Evolutionary conservation across 139 green algal species (phyloP).

Genomic region (Chlamydomonas incerta): DNA sequence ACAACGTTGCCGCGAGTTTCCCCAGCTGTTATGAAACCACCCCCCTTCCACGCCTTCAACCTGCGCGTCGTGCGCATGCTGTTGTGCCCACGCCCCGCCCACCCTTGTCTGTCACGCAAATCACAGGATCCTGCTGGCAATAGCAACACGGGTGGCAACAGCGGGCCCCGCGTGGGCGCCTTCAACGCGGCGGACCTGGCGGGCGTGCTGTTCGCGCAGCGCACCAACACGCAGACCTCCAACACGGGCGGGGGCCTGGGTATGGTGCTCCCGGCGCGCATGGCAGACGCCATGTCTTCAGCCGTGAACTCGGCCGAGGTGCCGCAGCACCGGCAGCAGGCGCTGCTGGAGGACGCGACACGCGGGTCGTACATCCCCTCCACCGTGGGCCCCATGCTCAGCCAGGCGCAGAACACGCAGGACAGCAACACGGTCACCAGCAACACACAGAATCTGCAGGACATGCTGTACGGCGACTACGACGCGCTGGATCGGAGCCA

Average conservation of each 20-base stretch:
- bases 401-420: neutral
- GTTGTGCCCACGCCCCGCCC: no score
- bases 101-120: no score
- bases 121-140: neutral
- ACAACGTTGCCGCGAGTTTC: neutral
- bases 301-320: neutral
- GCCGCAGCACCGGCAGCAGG: neutral
- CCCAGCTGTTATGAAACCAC: neutral
- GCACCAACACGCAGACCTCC: constrained; percentile 28
- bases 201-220: constrained; percentile 30
- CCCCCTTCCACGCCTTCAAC: no score
- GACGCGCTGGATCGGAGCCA: constrained; percentile 4
- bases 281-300: constrained; percentile 8
- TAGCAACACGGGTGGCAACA: neutral
- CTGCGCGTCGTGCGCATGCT: no score
- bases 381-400: constrained; percentile 11
- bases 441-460: constrained; percentile 11
- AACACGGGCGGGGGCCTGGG: neutral
- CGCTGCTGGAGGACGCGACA: neutral
- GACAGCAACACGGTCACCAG: neutral
- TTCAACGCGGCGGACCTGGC: constrained; percentile 6
- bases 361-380: neutral
- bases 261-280: constrained; percentile 8
- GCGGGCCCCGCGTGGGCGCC: neutral
- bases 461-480: constrained; percentile 30